These are phyloP conservation scores for Oropetium thomaeum DNA, from an alignment of 176 grass and related monocot genomes.

Conservation along the genomic window DNA sequence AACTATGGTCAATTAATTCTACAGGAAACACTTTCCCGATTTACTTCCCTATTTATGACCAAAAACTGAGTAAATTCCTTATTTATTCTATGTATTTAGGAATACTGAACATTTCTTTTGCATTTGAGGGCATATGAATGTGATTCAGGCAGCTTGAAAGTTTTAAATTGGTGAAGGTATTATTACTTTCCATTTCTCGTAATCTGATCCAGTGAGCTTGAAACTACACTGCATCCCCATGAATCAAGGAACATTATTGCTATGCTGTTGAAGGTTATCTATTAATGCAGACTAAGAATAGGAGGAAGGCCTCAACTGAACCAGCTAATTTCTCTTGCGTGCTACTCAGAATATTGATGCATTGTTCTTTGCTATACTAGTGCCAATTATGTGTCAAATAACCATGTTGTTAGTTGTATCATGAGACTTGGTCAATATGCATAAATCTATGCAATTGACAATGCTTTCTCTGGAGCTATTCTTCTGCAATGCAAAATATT, in stretches of 20 bases:
- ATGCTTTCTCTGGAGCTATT: background rate
- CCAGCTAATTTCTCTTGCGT: background rate
- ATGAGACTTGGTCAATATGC: background rate
- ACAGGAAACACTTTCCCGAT: background rate
- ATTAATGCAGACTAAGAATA: background rate
- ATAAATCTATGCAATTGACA: background rate
- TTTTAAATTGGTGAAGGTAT: background rate
- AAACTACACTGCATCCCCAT: background rate
- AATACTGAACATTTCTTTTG: background rate
- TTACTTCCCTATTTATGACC: background rate
- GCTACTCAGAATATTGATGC: background rate
- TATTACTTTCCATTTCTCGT: slow-evolving; percentile 3
- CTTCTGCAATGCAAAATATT: background rate
- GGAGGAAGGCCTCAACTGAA: background rate
- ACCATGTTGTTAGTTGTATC: background rate
- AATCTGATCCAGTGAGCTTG: background rate
- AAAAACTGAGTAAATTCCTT: background rate
- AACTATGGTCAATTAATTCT: background rate
- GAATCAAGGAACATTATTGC: background rate
- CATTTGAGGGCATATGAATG: background rate
- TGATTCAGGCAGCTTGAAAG: background rate
- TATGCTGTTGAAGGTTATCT: background rate
- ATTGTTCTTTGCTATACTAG: background rate
- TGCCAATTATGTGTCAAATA: background rate
- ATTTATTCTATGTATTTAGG: background rate